Evolutionary conservation across 2,329 filamentous ascomycete species (phyloP).

Genomic region (Basipetospora chlamydospora): DNA sequence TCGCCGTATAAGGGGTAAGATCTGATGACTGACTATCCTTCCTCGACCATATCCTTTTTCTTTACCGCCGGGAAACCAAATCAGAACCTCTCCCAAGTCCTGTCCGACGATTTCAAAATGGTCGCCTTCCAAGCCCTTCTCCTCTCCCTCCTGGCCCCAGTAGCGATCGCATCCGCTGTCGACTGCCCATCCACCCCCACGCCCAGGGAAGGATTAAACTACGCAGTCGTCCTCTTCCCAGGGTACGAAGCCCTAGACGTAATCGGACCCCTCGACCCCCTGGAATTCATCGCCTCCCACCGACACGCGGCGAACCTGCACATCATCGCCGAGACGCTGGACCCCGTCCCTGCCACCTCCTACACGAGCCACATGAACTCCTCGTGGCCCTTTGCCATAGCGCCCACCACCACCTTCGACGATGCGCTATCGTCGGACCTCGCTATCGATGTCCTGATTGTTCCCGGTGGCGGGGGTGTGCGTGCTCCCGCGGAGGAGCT

Average conservation of each 20-base stretch:
- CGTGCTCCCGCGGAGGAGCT: constrained; percentile 17
- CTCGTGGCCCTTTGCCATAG: constrained; percentile 20
- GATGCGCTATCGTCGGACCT: constrained; percentile 28
- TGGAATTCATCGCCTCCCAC: constrained; percentile 24
- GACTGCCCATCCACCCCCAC: too few relatives aligned
- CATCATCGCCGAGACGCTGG: constrained; percentile 24
- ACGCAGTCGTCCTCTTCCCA: constrained; percentile 13
- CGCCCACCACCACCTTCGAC: constrained; percentile 36
- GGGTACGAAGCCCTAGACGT: constrained; percentile 30
- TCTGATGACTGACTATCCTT: too few relatives aligned
- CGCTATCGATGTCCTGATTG: constrained; percentile 47
- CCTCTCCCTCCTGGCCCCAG: too few relatives aligned
- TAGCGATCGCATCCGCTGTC: too few relatives aligned
- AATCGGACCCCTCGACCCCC: constrained; percentile 29
- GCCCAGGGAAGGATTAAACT: too few relatives aligned
- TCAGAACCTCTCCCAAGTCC: too few relatives aligned
- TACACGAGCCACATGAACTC: constrained; percentile 18
- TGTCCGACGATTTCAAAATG: too few relatives aligned
- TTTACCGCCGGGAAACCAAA: too few relatives aligned
- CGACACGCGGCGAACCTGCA: constrained; percentile 24
- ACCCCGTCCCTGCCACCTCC: constrained; percentile 24
- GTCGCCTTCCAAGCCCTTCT: too few relatives aligned
- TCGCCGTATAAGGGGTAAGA: too few relatives aligned
- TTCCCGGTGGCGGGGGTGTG: constrained; percentile 47
- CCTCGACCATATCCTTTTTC: too few relatives aligned